Conservation (phyloP, 192 early-diverging fungal genomes). For the Podila verticillata region DNA sequence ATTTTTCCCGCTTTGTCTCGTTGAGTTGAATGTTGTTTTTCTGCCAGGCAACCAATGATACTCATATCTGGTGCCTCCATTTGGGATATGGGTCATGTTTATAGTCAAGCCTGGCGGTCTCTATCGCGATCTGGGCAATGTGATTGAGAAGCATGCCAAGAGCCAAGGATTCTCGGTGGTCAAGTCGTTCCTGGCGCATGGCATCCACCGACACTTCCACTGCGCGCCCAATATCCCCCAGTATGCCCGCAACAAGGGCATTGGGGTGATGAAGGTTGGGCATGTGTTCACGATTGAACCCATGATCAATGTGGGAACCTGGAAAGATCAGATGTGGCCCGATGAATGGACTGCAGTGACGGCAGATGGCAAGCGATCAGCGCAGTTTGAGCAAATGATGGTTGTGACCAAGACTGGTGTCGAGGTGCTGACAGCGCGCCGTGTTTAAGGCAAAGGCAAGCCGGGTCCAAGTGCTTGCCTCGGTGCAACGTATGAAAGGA, state of each 20-base stretch:
- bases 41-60: no score
- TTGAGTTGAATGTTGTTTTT: no score
- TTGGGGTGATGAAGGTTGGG: conserved; percentile 95
- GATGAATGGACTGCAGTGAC: conserved; percentile 93
- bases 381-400: conserved; percentile 97
- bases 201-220: conserved; percentile 90
- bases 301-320: conserved; percentile 94
- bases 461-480: no score
- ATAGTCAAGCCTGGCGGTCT: conserved; percentile 89
- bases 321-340: conserved; percentile 75
- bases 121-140: conserved; percentile 94
- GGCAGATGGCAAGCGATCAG: conserved; percentile 91
- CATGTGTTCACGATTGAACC: conserved; percentile 99
- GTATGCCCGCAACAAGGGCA: conserved; percentile 92
- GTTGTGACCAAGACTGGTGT: conserved; percentile 92
- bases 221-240: conserved; percentile 92
- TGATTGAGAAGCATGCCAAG: conserved; percentile 88
- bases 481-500: no score
- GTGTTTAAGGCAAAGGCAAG: no score
- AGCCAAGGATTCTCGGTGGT: conserved; percentile 92
- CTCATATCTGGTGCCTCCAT: no score
- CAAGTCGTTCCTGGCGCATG: conserved; percentile 92
- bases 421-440: conserved; percentile 76
- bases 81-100: no score
- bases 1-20: neutral